Conservation (phyloP, 2,329 filamentous ascomycete species). For the Amphichorda felina region DNA sequence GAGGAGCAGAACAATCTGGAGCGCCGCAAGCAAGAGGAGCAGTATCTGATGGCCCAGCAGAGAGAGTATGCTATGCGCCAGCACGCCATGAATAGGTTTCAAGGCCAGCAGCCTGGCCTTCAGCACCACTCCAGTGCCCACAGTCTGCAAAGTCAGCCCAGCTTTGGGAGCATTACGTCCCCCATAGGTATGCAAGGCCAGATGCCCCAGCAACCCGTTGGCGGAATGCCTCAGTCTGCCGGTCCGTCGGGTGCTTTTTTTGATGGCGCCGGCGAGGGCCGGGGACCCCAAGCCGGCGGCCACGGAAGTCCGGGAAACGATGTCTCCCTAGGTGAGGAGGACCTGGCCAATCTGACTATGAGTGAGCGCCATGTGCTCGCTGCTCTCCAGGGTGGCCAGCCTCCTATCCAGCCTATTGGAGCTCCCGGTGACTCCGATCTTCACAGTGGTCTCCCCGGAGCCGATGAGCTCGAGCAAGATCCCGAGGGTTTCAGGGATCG, state of each 20-base stretch:
- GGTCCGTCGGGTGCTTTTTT: conserved; percentile 42
- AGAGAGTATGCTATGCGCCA: conserved; percentile 86
- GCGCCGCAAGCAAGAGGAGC: conserved; percentile 93
- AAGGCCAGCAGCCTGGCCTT: conserved; percentile 33
- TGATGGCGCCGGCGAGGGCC: conserved; percentile 42
- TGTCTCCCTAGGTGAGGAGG: conserved; percentile 57
- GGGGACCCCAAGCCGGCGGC: conserved; percentile 12
- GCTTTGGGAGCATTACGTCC: conserved; percentile 90
- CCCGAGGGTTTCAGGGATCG: conserved; percentile 54
- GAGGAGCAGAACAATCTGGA: conserved; percentile 98
- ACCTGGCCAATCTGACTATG: conserved; percentile 52
- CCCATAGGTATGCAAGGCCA: conserved; percentile 48
- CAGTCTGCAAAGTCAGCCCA: conserved; percentile 92
- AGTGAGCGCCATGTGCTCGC: conserved; percentile 42
- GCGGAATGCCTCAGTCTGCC: conserved; percentile 8
- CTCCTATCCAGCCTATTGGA: conserved; percentile 21
- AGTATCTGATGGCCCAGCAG: conserved; percentile 91
- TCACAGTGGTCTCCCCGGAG: conserved; percentile 34
- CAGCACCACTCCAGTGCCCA: conserved; percentile 94
- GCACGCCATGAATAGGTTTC: conserved; percentile 65
- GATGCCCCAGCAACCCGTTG: conserved; percentile 37
- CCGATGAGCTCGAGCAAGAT: conserved; percentile 40
- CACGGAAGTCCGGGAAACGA: conserved; percentile 19
- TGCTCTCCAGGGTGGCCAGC: conserved; percentile 13
- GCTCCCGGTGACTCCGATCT: conserved; percentile 22